Conservation (phyloP, 2,329 filamentous ascomycete genomes). For the Trematosphaeria pertusa region DNA sequence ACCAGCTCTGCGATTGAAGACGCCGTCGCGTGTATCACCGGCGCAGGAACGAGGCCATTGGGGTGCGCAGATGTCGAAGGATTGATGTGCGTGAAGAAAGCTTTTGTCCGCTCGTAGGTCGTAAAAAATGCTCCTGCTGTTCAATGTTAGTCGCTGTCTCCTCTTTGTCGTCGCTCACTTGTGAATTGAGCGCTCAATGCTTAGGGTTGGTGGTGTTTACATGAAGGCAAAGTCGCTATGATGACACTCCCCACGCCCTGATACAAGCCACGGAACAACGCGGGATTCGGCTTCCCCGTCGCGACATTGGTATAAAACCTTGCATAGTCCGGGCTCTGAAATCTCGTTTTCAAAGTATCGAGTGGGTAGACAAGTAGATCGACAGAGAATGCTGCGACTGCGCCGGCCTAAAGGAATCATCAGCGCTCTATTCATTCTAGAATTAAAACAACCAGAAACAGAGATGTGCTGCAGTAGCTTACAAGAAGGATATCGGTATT, state of each 20-base stretch:
- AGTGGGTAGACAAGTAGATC: constrained; percentile 87
- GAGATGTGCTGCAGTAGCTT: constrained; percentile 35
- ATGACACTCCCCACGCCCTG: constrained; percentile 88
- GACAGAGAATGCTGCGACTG: constrained; percentile 83
- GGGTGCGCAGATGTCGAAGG: constrained; percentile 47
- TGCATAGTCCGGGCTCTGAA: constrained; percentile 79
- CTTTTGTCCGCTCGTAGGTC: constrained; percentile 82
- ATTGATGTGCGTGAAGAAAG: constrained; percentile 61
- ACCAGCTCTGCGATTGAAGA: constrained; percentile 82
- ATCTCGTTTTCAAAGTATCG: constrained; percentile 87
- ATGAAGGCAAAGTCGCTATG: constrained; percentile 85
- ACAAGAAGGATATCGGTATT: constrained; percentile 66
- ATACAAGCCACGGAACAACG: constrained; percentile 77
- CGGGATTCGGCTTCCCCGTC: constrained; percentile 61
- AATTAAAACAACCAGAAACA: background rate
- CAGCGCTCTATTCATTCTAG: constrained; percentile 1
- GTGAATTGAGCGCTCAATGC: constrained; percentile 10
- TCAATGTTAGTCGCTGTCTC: constrained; percentile 5
- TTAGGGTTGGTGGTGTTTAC: too few species aligned
- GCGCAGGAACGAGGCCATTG: constrained; percentile 63
- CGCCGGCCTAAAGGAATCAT: constrained; percentile 70
- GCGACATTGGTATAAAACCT: constrained; percentile 67
- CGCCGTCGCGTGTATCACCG: constrained; percentile 74
- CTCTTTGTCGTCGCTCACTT: constrained; percentile 10
- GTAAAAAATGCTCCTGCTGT: constrained; percentile 86